phyloP scores from a whole-genome alignment of 2,329 filamentous ascomycete genomes.

The Chaetomium globosum region DNA sequence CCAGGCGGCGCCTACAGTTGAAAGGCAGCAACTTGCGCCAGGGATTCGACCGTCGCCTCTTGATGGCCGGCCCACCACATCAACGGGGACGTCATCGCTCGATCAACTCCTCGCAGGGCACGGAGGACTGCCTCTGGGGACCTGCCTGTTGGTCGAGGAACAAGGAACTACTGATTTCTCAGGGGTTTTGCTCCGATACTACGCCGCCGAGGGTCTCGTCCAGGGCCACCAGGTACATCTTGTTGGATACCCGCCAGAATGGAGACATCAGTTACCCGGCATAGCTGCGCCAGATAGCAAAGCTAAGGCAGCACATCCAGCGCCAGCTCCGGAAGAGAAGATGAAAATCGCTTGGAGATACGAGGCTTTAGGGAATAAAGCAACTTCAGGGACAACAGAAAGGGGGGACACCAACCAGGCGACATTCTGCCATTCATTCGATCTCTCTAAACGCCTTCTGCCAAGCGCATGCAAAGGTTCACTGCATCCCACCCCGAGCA shows the following conservation, averaged over 20 bases:
- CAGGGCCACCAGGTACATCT: slow-evolving; percentile 90
- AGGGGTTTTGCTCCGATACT: slow-evolving; percentile 80
- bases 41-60: slow-evolving; percentile 81
- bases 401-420: slow-evolving; percentile 35
- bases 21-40: slow-evolving; percentile 46
- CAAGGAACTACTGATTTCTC: slow-evolving; percentile 93
- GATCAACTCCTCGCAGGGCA: slow-evolving; percentile 86
- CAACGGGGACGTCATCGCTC: slow-evolving; percentile 84
- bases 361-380: slow-evolving; percentile 68
- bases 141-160: slow-evolving; percentile 79
- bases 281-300: slow-evolving; percentile 53
- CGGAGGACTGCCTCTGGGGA: slow-evolving; percentile 79
- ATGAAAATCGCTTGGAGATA: slow-evolving; percentile 99
- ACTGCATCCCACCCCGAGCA: slow-evolving; percentile 54
- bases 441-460: slow-evolving; percentile 67
- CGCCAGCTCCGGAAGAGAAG: slow-evolving; percentile 60
- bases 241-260: slow-evolving; percentile 75
- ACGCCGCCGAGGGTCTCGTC: slow-evolving; percentile 87
- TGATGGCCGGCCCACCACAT: slow-evolving; percentile 85
- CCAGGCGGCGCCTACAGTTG: slow-evolving; percentile 24
- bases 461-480: slow-evolving; percentile 53
- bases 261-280: slow-evolving; percentile 83
- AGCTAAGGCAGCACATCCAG: slow-evolving; percentile 48
- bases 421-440: slow-evolving; percentile 72
- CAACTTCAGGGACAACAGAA: slow-evolving; percentile 34